Base-by-base conservation (phyloP, 192 early-diverging fungal genomes). In the Jimgerdemannia lactiflua region DNA sequence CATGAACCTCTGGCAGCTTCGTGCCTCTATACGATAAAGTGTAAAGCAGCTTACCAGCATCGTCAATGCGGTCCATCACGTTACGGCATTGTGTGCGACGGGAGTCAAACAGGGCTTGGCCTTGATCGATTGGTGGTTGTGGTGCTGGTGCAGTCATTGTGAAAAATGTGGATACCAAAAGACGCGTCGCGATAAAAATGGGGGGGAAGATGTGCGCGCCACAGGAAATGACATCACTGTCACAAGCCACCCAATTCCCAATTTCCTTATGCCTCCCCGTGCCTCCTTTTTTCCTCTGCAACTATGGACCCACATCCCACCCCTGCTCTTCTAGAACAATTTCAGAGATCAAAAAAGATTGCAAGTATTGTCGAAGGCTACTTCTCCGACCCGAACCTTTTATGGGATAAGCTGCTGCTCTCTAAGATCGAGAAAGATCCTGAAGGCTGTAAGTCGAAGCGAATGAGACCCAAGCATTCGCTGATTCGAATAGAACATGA, bases 381-480 rank as follows among this genome's bases (percentile, higher is more conserved):
- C n/a, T 78, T 78, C 20, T 74, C 72, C 19, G 77, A 78, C 70
- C 69, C 77, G 17, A 70, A 65, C 71, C 63, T 78, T 17, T 18
- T 78, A 54, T 78, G 77, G 77, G 77, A 78, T 54, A 78, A 78
- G 71, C 42, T 74, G 6, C 19, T 78, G 69, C 40, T 11, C 3
- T 54, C 41, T 19, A 29, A 74, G 3, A 70, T 78, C 39, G 11
- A 8, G 9, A 29, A 39, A 8, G 69, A 74, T 72, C 41, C 64
- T 59, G 49, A 14, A 59, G 49, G 49, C 49, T 59, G 49, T 59
- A 59, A 59, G 49, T 59, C 14, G 14, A 6, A 59, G 14, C 29
- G 1, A n/a, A 19, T 44, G 17, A 43, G 20, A 39, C 29, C 29
- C 14, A 20, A 8, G 29, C 54, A 67, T 49, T 70, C 42, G 20